These are phyloP conservation scores for Hypoxylon subgilvum DNA, from an alignment of 495 filamentous ascomycete genomes.

Conservation along the genomic window DNA sequence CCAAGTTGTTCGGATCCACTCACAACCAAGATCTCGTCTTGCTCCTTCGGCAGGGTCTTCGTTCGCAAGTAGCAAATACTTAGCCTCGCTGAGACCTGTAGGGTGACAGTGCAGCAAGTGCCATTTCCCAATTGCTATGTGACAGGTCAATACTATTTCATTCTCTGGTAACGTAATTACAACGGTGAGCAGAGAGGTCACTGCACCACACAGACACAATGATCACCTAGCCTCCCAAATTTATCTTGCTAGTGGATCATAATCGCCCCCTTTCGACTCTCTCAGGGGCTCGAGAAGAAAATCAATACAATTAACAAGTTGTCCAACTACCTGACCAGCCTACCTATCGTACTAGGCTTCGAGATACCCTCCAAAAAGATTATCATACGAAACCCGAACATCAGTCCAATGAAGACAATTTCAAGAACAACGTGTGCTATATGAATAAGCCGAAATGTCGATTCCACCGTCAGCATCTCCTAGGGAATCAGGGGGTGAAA, in stretches of 20 bases:
- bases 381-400: background rate
- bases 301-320: background rate
- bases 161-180: slow-evolving; percentile 11
- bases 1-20: slow-evolving; percentile 20
- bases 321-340: background rate
- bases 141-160: background rate
- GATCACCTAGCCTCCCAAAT: slow-evolving; percentile 30
- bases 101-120: background rate
- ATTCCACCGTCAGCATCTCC: background rate
- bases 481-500: background rate
- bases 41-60: slow-evolving; percentile 18
- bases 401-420: background rate
- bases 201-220: slow-evolving; percentile 36
- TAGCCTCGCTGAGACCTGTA: slow-evolving; percentile 4
- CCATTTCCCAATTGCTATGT: slow-evolving; percentile 6
- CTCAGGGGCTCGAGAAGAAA: background rate
- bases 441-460: background rate
- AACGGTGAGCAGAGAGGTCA: slow-evolving; percentile 1
- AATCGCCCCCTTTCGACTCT: slow-evolving; percentile 20
- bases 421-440: background rate
- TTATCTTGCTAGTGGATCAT: slow-evolving; percentile 27
- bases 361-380: background rate
- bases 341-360: slow-evolving; percentile 1
- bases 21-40: slow-evolving; percentile 27
- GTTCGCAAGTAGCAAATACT: slow-evolving; percentile 22